A percentile compares a stretch with the other conserved stretches of the same genome.
Evolutionary conservation across 2,329 filamentous ascomycete genomes (phyloP).

Genomic region (Helotiales sp.): DNA sequence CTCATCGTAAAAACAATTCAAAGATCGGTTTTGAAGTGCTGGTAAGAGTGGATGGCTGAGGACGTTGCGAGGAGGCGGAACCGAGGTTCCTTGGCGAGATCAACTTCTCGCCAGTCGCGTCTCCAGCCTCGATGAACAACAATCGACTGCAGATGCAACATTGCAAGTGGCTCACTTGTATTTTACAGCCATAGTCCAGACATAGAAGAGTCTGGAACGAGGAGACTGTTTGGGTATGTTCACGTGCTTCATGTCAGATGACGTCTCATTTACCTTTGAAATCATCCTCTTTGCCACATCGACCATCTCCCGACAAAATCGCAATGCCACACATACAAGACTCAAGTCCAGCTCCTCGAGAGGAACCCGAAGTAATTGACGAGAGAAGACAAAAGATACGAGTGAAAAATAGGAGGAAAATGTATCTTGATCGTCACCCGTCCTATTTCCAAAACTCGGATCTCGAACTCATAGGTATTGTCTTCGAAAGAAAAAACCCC

Average conservation of each 20-base stretch:
- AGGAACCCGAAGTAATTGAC: constrained; percentile 7
- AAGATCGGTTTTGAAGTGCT: background rate
- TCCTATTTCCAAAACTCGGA: constrained; percentile 36
- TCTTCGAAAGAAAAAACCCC: background rate
- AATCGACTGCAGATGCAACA: background rate
- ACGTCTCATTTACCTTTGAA: background rate
- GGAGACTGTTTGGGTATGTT: background rate
- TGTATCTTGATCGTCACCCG: constrained; percentile 36
- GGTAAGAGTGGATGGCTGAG: background rate
- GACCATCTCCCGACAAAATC: constrained; percentile 6
- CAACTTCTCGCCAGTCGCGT: background rate
- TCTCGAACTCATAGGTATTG: constrained; percentile 35
- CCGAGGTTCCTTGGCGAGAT: constrained; percentile 3
- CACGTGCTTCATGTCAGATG: background rate
- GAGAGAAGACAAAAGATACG: constrained; percentile 28
- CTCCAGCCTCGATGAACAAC: background rate
- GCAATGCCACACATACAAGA: constrained; percentile 31
- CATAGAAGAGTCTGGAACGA: background rate
- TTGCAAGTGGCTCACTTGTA: background rate
- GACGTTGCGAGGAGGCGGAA: background rate
- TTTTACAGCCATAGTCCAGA: background rate
- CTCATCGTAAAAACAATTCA: constrained; percentile 15
- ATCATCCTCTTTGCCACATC: constrained; percentile 2
- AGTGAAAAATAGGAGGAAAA: constrained; percentile 35
- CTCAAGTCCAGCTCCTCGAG: constrained; percentile 3